Conservation (phyloP, 768 basidiomycete species). For the Galerina sulciceps region DNA sequence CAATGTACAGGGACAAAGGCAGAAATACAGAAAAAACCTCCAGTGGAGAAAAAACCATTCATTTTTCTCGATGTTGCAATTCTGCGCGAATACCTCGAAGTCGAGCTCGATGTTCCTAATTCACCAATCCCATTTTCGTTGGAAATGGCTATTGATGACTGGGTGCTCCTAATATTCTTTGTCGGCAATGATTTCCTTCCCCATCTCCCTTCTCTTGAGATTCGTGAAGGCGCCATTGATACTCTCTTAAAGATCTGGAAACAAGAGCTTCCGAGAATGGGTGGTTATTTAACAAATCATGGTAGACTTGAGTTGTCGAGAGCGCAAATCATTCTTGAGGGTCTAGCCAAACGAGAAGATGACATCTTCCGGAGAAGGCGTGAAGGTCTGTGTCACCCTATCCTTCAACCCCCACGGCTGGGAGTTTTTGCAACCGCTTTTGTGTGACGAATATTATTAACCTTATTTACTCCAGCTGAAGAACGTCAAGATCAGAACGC, state of each 20-base stretch:
- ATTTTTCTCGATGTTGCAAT: conserved; percentile 98
- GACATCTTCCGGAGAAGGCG: conserved; percentile 92
- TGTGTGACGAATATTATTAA: conserved; percentile 27
- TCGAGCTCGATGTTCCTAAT: conserved; percentile 86
- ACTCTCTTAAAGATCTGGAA: conserved; percentile 96
- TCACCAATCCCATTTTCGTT: conserved; percentile 86
- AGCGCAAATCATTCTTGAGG: conserved; percentile 94
- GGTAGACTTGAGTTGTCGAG: conserved; percentile 85
- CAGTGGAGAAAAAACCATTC: conserved; percentile 89
- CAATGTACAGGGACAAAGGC: conserved; percentile 87
- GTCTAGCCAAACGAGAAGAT: conserved; percentile 92
- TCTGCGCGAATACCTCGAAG: conserved; percentile 96
- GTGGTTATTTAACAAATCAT: conserved; percentile 94
- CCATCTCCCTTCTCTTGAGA: conserved; percentile 97
- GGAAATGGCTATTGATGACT: conserved; percentile 98
- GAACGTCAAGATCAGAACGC: conserved; percentile 91
- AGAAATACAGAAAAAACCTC: conserved; percentile 68
- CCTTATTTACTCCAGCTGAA: conserved; percentile 66
- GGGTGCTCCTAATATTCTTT: conserved; percentile 99
- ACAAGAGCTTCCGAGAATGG: conserved; percentile 91
- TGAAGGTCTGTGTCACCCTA: conserved; percentile 70
- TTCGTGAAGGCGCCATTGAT: conserved; percentile 99
- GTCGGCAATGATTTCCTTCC: conserved; percentile 99
- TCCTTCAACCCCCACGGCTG: conserved; percentile 18
- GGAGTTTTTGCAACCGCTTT: conserved; percentile 14